Percentiles rank a stretch among this genome's conserved stretches.
Conservation (phyloP, 176 grass and related monocot genomes). For the Typha latifolia region DNA sequence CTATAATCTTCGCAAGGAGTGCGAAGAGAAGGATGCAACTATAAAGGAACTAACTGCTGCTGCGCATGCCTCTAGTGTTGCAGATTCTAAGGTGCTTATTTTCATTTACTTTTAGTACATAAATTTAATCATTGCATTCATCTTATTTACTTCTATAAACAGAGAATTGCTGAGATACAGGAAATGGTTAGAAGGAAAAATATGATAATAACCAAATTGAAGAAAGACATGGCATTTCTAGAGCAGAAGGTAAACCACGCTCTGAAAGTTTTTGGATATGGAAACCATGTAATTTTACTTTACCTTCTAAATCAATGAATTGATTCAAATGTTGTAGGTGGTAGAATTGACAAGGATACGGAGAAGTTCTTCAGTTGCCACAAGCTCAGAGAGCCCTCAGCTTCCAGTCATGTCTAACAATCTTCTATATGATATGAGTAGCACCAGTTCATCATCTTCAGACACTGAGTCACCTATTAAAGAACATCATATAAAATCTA, state of each 20-base stretch:
- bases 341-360: conserved; percentile 64
- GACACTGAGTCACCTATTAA: conserved; percentile 64
- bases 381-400: conserved; percentile 20
- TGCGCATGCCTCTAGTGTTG: conserved; percentile 35
- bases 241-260: conserved; percentile 52
- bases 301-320: conserved; percentile 3
- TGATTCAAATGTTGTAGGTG: conserved; percentile 39
- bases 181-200: conserved; percentile 75
- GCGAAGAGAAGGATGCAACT: conserved; percentile 70
- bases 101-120: not conserved
- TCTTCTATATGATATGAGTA: conserved; percentile 76
- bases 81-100: conserved; percentile 47
- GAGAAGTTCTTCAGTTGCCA: conserved; percentile 36
- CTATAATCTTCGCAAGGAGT: conserved; percentile 83
- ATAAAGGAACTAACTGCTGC: conserved; percentile 63
- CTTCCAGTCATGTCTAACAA: conserved; percentile 75
- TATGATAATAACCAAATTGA: conserved; percentile 72
- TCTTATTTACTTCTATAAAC: conserved; percentile 6
- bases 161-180: conserved; percentile 79
- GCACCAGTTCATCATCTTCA: conserved; percentile 65
- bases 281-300: not conserved
- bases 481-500: conserved; percentile 15
- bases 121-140: not conserved
- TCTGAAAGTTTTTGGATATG: not conserved
- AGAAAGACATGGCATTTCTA: conserved; percentile 63